Percentiles rank a stretch among this genome's conserved stretches.
phyloP scores from a whole-genome alignment of 1,139 yeast species.

The Blastobotrys buckinghamii region DNA sequence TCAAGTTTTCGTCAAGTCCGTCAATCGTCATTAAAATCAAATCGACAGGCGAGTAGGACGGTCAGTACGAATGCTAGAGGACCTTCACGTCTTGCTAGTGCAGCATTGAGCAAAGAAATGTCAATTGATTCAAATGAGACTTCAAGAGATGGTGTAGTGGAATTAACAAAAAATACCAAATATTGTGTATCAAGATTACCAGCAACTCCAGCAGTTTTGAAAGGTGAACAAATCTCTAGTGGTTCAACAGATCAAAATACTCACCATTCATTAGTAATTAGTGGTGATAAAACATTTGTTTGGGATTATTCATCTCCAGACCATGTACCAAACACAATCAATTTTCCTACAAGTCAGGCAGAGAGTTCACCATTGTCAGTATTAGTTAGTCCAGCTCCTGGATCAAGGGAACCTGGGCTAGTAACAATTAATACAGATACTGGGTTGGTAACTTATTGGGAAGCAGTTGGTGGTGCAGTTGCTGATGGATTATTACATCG shows the following conservation, averaged over 20 bases:
- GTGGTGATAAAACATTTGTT: conserved; percentile 40
- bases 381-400: conserved; percentile 61
- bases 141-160: conserved; percentile 33
- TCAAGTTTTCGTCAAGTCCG: conserved; percentile 10
- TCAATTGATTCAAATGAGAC: conserved; percentile 6
- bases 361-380: conserved; percentile 46
- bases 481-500: conserved; percentile 52
- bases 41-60: conserved; percentile 1
- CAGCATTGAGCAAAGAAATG: conserved; percentile 2
- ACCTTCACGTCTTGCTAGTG: conserved; percentile 7
- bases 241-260: conserved; percentile 16
- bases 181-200: conserved; percentile 59
- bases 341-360: conserved; percentile 34
- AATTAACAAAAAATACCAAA: conserved; percentile 54
- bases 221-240: conserved; percentile 13
- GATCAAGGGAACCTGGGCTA: conserved; percentile 62
- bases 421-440: conserved; percentile 50
- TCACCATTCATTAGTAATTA: conserved; percentile 14
- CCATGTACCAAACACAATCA: conserved; percentile 48
- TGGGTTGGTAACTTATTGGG: conserved; percentile 59
- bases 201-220: conserved; percentile 47
- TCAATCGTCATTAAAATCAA: conserved; percentile 10
- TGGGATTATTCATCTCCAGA: conserved; percentile 68
- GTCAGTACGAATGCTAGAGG: conserved; percentile 4
- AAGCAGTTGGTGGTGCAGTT: conserved; percentile 61